Evolutionary conservation across 371 early-diverging fungal species (phyloP).

Genomic region (Mucor lusitanicus): DNA sequence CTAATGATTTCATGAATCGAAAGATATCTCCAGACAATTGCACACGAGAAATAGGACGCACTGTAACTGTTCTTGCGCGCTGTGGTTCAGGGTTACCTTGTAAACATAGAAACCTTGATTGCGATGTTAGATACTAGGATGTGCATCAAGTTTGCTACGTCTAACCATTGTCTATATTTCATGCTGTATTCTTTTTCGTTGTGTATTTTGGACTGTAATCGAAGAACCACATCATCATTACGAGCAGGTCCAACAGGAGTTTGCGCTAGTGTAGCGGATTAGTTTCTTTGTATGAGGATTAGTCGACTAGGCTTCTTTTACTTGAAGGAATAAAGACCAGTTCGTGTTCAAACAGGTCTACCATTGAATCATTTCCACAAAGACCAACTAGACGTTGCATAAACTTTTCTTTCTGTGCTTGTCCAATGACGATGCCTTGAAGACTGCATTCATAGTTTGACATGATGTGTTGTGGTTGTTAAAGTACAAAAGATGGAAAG

Average conservation of each 20-base stretch:
- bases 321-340: conserved; percentile 51
- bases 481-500: neutral
- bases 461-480: conserved; percentile 16
- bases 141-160: neutral
- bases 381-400: conserved; percentile 44
- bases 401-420: conserved; percentile 39
- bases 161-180: conserved; percentile 47
- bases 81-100: conserved; percentile 56
- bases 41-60: conserved; percentile 47
- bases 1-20: conserved; percentile 50
- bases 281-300: neutral
- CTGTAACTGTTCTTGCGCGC: conserved; percentile 46
- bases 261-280: conserved; percentile 31
- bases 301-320: conserved; percentile 3
- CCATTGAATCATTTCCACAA: conserved; percentile 44
- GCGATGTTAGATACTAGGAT: neutral
- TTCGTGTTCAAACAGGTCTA: conserved; percentile 51
- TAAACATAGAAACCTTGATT: conserved; percentile 40
- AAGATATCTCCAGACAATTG: conserved; percentile 50
- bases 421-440: conserved; percentile 41
- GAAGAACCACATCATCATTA: conserved; percentile 51
- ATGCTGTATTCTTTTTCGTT: conserved; percentile 45
- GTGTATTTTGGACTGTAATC: conserved; percentile 43
- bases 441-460: conserved; percentile 51
- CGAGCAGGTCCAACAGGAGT: conserved; percentile 52